Percentiles rank a stretch among this genome's conserved stretches.
phyloP scores from a whole-genome alignment of 768 basidiomycete species.

The Serpula lacrymans region DNA sequence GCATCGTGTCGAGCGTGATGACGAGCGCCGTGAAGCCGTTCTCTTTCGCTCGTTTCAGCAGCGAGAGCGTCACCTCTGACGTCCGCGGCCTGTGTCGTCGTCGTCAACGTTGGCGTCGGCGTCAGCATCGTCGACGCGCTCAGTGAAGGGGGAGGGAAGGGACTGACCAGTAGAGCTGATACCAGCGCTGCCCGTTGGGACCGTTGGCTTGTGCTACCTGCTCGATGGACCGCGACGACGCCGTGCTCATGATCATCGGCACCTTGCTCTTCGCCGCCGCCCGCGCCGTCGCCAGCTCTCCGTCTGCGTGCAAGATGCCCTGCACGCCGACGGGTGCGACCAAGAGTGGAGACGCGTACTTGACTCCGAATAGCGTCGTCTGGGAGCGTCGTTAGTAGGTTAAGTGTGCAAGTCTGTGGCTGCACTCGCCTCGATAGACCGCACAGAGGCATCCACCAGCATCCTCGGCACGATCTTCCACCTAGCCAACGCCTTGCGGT shows the following conservation, averaged over 20 bases:
- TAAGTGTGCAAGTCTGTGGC: background rate
- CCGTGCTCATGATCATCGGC: slow-evolving; percentile 75
- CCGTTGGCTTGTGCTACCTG: slow-evolving; percentile 74
- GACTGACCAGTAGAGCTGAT: slow-evolving; percentile 73
- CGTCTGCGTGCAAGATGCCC: slow-evolving; percentile 66
- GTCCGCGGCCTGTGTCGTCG: slow-evolving; percentile 64
- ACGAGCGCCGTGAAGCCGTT: slow-evolving; percentile 68
- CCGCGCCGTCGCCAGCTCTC: slow-evolving; percentile 65
- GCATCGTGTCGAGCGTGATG: slow-evolving; percentile 76
- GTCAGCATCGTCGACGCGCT: too few relatives aligned
- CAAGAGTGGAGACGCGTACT: slow-evolving; percentile 56
- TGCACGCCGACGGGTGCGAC: slow-evolving; percentile 80
- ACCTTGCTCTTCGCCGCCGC: slow-evolving; percentile 62
- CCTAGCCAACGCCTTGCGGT: slow-evolving; percentile 58
- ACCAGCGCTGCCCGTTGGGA: slow-evolving; percentile 63
- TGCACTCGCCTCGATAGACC: slow-evolving; percentile 53
- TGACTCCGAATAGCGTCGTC: slow-evolving; percentile 72
- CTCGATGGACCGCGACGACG: slow-evolving; percentile 69
- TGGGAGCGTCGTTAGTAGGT: slow-evolving; percentile 19
- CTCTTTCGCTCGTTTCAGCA: slow-evolving; percentile 63
- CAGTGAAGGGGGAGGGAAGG: background rate
- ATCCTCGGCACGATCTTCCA: slow-evolving; percentile 81
- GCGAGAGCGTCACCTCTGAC: slow-evolving; percentile 57
- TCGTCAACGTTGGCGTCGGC: background rate
- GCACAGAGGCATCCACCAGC: slow-evolving; percentile 57